A percentile compares a stretch with the other conserved stretches of the same genome.
phyloP scores from a whole-genome alignment of 371 early-diverging fungal species.

The Mortierella sp. region DNA sequence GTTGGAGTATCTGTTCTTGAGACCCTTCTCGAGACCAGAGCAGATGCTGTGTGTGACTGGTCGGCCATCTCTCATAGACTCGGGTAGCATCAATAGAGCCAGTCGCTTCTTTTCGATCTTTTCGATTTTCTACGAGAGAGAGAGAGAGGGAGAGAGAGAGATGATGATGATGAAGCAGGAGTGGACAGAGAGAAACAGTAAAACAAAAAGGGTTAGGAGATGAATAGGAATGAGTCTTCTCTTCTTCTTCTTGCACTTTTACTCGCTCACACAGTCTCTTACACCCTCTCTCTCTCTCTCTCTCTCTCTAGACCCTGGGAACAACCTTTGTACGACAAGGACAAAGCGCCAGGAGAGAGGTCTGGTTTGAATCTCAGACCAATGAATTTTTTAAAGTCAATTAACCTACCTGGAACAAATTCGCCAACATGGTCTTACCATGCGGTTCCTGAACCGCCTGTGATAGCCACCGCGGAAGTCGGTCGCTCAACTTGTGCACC shows the following conservation, averaged over 20 bases:
- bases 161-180: not conserved
- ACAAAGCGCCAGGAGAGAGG: no score
- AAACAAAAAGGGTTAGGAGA: no score
- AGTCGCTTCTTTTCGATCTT: slow-evolving; percentile 68
- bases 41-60: slow-evolving; percentile 69
- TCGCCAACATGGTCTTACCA: slow-evolving; percentile 1
- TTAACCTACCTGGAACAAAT: slow-evolving; percentile 2
- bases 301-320: no score
- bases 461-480: not conserved
- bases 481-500: no score
- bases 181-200: no score
- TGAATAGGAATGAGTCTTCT: no score
- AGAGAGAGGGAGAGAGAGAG: not conserved
- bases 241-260: no score
- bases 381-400: not conserved
- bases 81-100: slow-evolving; percentile 70
- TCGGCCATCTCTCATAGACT: slow-evolving; percentile 53
- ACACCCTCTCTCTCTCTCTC: not conserved
- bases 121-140: slow-evolving; percentile 59
- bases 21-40: slow-evolving; percentile 72
- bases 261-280: not conserved
- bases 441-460: not conserved
- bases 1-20: slow-evolving; percentile 80
- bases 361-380: no score
- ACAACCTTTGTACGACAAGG: no score